Base-by-base conservation (phyloP, 2,329 filamentous ascomycete species). In the Lojkania enalia region DNA sequence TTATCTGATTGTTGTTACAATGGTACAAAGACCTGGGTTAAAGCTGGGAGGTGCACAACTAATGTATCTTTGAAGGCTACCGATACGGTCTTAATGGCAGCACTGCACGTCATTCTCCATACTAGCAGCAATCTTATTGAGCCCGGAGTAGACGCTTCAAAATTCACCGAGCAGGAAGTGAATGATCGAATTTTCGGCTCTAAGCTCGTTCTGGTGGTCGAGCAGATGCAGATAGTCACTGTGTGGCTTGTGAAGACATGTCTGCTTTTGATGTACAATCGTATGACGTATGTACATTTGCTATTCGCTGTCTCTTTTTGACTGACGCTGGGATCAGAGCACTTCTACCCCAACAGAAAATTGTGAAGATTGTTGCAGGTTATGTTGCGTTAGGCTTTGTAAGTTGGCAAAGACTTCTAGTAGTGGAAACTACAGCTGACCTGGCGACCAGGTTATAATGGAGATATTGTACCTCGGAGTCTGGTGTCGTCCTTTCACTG, bases 271-370 rank as follows among this genome's bases (percentile, higher is more conserved):
- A 73, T 79, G 3, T 79, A 80, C 56, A 59, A 64, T 21, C 72
- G 74, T 39, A 18, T 52, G 29, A 46, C 51, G n/a, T n/a, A n/a
- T n/a, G 55, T 60, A 3, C 47, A 66, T 23, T 47, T n/a, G n/a
- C n/a, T n/a, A n/a, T n/a, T n/a, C n/a, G n/a, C n/a, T 77, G 76
- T 57, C 71, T 79, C 64, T 57, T 78, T 55, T 63, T 76, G 19
- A 73, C 79, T 3, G 79, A 80, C 56, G 59, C 64, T 21, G 71
- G 74, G 39, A 18, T 52, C 23, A 46, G 51, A 12, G 30, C 30
- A 20, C 15, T 36, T 5, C 15, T 21, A 6, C 19, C 19, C 6
- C 29, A 61, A 72, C 20, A 52, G 61, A 37, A 49, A 11, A 11
- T 36, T 21, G 74, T 78, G 44, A 74, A 73, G 36, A 39, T 69